These are phyloP conservation scores for Aspergillus panamensis DNA, from an alignment of 495 filamentous ascomycete species.

Conservation along the genomic window DNA sequence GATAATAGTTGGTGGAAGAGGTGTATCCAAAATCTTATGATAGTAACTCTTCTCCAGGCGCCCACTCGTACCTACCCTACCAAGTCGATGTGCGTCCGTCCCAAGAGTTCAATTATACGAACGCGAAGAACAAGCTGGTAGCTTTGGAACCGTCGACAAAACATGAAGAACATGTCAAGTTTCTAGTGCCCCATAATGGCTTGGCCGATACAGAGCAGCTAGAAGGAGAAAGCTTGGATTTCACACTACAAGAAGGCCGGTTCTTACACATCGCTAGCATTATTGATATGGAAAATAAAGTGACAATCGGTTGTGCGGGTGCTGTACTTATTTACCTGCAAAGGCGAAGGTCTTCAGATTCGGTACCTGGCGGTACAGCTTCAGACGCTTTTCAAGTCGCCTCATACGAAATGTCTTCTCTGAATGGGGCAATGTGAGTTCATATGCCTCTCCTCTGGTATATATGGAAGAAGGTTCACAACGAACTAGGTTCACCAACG, in stretches of 20 bases:
- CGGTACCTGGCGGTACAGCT: constrained; percentile 52
- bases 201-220: constrained; percentile 43
- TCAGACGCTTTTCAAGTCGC: constrained; percentile 54
- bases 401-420: constrained; percentile 71
- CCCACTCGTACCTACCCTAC: constrained; percentile 55
- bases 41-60: constrained; percentile 23
- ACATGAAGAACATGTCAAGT: constrained; percentile 38
- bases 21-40: background rate
- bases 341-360: constrained; percentile 60
- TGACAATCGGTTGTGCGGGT: constrained; percentile 79
- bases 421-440: constrained; percentile 69
- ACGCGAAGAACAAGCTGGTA: constrained; percentile 66
- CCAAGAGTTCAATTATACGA: constrained; percentile 72
- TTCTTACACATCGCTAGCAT: constrained; percentile 67
- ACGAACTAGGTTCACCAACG: constrained; percentile 65
- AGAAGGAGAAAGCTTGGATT: constrained; percentile 45
- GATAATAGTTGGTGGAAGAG: constrained; percentile 24
- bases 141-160: constrained; percentile 43
- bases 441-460: background rate
- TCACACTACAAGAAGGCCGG: constrained; percentile 56
- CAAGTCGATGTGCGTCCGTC: constrained; percentile 69
- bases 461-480: constrained; percentile 8
- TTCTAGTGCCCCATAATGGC: constrained; percentile 57
- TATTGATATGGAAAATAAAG: constrained; percentile 74
- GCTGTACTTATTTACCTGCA: constrained; percentile 78